These are phyloP conservation scores for Hamamelis virginiana DNA, from an alignment of 164 flowering plant genomes.

Conservation along the genomic window DNA sequence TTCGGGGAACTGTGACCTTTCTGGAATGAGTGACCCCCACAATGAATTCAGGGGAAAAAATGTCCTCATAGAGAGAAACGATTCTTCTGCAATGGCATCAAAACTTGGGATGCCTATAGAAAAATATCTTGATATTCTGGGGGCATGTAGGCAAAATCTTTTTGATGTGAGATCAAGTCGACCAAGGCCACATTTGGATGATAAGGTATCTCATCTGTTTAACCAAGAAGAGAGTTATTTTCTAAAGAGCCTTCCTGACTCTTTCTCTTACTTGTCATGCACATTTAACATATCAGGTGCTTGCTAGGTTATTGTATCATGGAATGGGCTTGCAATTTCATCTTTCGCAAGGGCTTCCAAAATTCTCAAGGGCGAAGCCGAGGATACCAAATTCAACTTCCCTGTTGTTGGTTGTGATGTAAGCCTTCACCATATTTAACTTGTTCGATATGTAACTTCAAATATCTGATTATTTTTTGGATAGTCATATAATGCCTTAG, in stretches of 20 bases:
- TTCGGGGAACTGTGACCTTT: slow-evolving; percentile 88
- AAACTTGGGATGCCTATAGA: slow-evolving; percentile 54
- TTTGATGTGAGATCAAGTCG: slow-evolving; percentile 62
- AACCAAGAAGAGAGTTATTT: background rate
- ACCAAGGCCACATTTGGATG: slow-evolving; percentile 91
- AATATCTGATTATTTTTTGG: too few relatives aligned
- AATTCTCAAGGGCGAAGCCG: slow-evolving; percentile 61
- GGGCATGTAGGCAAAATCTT: slow-evolving; percentile 56
- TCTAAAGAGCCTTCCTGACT: background rate
- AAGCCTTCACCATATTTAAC: slow-evolving; percentile 19
- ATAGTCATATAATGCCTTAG: too few relatives aligned
- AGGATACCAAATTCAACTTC: slow-evolving; percentile 51
- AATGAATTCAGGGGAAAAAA: slow-evolving; percentile 77
- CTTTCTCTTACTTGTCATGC: slow-evolving; percentile 8
- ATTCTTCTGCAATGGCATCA: slow-evolving; percentile 56
- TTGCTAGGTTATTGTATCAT: slow-evolving; percentile 85
- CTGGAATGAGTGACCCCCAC: slow-evolving; percentile 88
- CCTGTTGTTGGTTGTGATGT: slow-evolving; percentile 76
- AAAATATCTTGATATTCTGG: slow-evolving; percentile 60
- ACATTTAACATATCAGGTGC: slow-evolving; percentile 15
- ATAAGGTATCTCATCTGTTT: slow-evolving; percentile 67
- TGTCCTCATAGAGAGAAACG: slow-evolving; percentile 74
- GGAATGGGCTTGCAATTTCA: slow-evolving; percentile 96
- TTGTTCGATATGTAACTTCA: background rate
- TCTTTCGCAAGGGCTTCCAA: slow-evolving; percentile 90